A percentile compares a stretch with the other conserved stretches of the same genome.
Evolutionary conservation across 495 filamentous ascomycete genomes (phyloP).

Genomic region (Ascobolus immersus): DNA sequence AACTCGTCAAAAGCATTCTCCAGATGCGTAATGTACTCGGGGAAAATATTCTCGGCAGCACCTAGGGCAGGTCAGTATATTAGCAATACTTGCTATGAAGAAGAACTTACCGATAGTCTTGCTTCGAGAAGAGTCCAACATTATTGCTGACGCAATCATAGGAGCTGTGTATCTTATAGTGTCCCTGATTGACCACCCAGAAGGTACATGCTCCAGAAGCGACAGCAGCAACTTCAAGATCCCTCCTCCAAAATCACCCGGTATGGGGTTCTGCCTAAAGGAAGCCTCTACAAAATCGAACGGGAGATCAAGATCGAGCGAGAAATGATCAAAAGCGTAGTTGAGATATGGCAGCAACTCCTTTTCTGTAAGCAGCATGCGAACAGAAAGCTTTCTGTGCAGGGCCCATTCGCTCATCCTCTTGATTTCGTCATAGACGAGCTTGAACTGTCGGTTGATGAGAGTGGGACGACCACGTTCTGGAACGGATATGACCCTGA

Average conservation of each 20-base stretch:
- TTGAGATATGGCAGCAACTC: constrained; percentile 17
- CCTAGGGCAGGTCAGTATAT: too few species aligned
- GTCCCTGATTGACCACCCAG: too few species aligned
- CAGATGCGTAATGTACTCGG: constrained; percentile 4
- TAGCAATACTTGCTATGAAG: too few species aligned
- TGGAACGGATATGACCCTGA: not conserved
- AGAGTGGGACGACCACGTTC: not conserved
- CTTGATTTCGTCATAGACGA: not conserved
- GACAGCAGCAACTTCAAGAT: too few species aligned
- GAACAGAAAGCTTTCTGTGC: too few species aligned
- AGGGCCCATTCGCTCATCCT: too few species aligned
- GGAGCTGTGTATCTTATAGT: too few species aligned
- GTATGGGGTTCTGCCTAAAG: constrained; percentile 18
- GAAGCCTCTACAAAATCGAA: constrained; percentile 21
- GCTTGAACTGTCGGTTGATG: not conserved
- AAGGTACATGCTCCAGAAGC: too few species aligned
- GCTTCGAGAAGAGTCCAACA: too few species aligned
- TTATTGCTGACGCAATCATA: too few species aligned
- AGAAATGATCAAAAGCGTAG: constrained; percentile 18
- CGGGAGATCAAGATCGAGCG: constrained; percentile 14
- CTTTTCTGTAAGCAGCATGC: constrained; percentile 9
- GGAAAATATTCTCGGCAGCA: constrained; percentile 3
- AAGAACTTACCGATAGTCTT: too few species aligned
- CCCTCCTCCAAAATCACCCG: too few species aligned
- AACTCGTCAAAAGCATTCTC: constrained; percentile 9